These are phyloP conservation scores for Vachellia pachyceras DNA, from an alignment of 306 rosid species.

Conservation along the genomic window DNA sequence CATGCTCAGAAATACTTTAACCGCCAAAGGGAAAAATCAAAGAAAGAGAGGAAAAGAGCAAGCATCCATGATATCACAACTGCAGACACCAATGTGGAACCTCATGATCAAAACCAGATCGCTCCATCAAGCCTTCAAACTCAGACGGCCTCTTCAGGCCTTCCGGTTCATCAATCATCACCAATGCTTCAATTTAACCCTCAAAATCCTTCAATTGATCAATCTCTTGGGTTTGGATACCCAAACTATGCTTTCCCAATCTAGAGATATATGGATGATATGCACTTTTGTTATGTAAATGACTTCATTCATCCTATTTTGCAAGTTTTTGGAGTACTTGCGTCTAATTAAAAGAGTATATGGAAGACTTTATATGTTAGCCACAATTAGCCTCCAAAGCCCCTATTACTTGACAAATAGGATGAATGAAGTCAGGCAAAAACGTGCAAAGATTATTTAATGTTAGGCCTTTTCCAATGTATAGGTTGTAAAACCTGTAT, in stretches of 20 bases:
- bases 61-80: constrained; percentile 96
- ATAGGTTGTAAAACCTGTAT: not conserved
- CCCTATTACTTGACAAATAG: not conserved
- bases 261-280: constrained; percentile 20
- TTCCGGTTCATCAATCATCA: constrained; percentile 43
- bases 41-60: constrained; percentile 89
- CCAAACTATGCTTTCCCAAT: constrained; percentile 41
- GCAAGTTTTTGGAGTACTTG: constrained; percentile 40
- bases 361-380: not conserved
- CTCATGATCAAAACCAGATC: constrained; percentile 59
- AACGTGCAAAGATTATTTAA: too few relatives aligned
- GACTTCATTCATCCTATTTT: constrained; percentile 38
- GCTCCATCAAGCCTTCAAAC: constrained; percentile 49
- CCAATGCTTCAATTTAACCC: constrained; percentile 44
- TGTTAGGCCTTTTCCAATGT: too few relatives aligned
- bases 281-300: constrained; percentile 28
- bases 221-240: constrained; percentile 48
- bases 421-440: not conserved
- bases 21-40: constrained; percentile 62
- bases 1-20: constrained; percentile 94
- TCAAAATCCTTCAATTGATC: constrained; percentile 31
- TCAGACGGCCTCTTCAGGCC: constrained; percentile 57
- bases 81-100: constrained; percentile 49
- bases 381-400: not conserved
- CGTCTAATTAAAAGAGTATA: constrained; percentile 15